These are phyloP conservation scores for Raffaelea ambrosiae DNA, from an alignment of 2,329 filamentous ascomycete species.

Conservation along the genomic window DNA sequence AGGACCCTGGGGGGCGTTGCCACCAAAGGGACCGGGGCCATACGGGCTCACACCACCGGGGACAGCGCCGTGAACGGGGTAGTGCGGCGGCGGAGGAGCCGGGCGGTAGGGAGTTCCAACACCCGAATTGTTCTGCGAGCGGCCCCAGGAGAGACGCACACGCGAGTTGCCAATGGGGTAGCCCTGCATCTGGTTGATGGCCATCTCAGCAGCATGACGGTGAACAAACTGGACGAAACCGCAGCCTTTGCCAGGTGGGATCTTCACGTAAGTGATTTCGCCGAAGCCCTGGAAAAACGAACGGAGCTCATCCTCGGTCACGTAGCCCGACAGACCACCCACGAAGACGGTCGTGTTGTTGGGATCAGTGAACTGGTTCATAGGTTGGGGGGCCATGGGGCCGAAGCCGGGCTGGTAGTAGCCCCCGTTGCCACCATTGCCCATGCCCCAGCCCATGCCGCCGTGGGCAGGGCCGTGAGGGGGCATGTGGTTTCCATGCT, in stretches of 20 bases:
- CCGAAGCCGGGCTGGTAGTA: conserved; percentile 26
- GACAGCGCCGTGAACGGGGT: conserved; percentile 24
- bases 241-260: conserved; percentile 96
- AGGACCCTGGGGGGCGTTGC: conserved; percentile 33
- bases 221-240: conserved; percentile 99
- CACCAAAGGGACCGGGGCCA: conserved; percentile 38
- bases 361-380: conserved; percentile 99
- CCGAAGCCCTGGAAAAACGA: conserved; percentile 99
- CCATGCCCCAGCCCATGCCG: conserved; percentile 31
- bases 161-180: conserved; percentile 99
- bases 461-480: conserved; percentile 29
- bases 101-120: conserved; percentile 96
- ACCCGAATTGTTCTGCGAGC: conserved; percentile 98
- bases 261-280: conserved; percentile 99
- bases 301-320: conserved; percentile 98
- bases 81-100: conserved; percentile 60
- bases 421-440: conserved; percentile 18
- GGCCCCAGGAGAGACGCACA: conserved; percentile 94
- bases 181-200: conserved; percentile 99
- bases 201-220: conserved; percentile 98
- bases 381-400: conserved; percentile 32
- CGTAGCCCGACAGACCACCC: conserved; percentile 91
- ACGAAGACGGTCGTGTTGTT: conserved; percentile 99
- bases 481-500: conserved; percentile 30
- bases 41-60: conserved; percentile 32